Percentiles rank a stretch among this genome's conserved stretches.
Conservation (phyloP, 202 grass and related monocot genomes). For the Zoysia matrella region DNA sequence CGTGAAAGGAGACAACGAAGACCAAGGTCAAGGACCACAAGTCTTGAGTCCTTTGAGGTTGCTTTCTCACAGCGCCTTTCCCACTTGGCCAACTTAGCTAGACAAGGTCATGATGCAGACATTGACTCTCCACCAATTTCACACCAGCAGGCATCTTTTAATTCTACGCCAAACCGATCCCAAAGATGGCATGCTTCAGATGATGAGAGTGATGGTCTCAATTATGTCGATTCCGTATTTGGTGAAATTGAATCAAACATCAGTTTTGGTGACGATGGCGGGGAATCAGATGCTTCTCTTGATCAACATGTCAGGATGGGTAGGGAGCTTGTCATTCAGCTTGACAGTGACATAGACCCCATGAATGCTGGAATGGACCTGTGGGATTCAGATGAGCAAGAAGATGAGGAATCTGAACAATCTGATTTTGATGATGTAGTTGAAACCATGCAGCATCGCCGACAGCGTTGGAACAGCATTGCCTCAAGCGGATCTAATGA, state of each 20-base stretch:
- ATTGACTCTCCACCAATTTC: constrained; percentile 30
- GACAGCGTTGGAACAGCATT: constrained; percentile 50
- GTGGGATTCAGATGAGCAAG: constrained; percentile 79
- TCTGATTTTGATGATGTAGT: constrained; percentile 64
- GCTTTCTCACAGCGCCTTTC: constrained; percentile 71
- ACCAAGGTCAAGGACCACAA: constrained; percentile 40
- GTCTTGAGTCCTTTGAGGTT: constrained; percentile 50
- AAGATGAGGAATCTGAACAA: constrained; percentile 69
- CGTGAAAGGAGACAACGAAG: constrained; percentile 39
- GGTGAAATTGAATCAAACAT: constrained; percentile 75
- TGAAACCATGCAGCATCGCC: constrained; percentile 37
- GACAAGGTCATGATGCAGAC: constrained; percentile 64
- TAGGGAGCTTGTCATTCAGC: constrained; percentile 60
- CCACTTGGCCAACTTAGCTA: constrained; percentile 71
- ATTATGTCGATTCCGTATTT: constrained; percentile 66
- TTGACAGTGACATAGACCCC: constrained; percentile 77
- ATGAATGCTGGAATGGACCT: constrained; percentile 76
- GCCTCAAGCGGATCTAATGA: constrained; percentile 32
- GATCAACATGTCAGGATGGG: constrained; percentile 51
- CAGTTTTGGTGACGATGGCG: constrained; percentile 73
- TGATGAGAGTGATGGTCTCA: constrained; percentile 75
- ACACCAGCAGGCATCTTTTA: constrained; percentile 32
- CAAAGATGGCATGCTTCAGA: constrained; percentile 68
- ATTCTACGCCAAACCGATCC: constrained; percentile 58
- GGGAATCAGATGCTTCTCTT: constrained; percentile 82